A percentile compares a stretch with the other conserved stretches of the same genome.
Evolutionary conservation across 2,329 filamentous ascomycete species (phyloP).

Genomic region (Ascochyta clinopodiicola): DNA sequence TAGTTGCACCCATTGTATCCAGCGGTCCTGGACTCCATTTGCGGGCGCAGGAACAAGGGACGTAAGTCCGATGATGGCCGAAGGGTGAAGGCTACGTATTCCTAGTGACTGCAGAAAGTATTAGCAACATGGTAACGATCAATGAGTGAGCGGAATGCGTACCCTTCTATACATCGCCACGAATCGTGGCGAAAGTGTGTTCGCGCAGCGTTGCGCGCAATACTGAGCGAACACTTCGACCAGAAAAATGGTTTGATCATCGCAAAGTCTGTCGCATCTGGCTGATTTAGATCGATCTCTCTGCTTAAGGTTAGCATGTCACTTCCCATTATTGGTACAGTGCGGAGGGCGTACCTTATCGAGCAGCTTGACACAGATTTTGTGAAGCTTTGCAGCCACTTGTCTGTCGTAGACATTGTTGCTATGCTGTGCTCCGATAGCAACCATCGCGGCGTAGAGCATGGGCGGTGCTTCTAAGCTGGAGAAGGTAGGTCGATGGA

Average conservation of each 20-base stretch:
- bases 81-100: conserved; percentile 19
- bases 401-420: conserved; percentile 42
- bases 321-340: neutral
- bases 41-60: conserved; percentile 22
- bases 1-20: conserved; percentile 44
- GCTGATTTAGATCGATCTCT: conserved; percentile 33
- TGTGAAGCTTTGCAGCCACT: conserved; percentile 50
- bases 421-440: conserved; percentile 52
- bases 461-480: conserved; percentile 49
- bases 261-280: conserved; percentile 45
- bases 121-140: too few relatives aligned
- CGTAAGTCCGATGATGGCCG: neutral
- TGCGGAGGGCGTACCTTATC: conserved; percentile 33
- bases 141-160: neutral
- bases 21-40: conserved; percentile 31
- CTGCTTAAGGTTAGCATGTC: conserved; percentile 31
- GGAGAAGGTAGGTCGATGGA: conserved; percentile 52
- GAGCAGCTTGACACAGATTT: conserved; percentile 51
- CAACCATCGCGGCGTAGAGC: conserved; percentile 54
- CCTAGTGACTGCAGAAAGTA: too few relatives aligned
- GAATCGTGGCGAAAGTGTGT: conserved; percentile 48
- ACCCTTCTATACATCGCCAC: conserved; percentile 47
- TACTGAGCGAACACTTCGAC: conserved; percentile 53
- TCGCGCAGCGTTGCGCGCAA: conserved; percentile 49
- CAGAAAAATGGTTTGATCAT: conserved; percentile 54